Conservation (phyloP, 352 stramenopile species). For the Hyaloperonospora arabidopsidis region DNA sequence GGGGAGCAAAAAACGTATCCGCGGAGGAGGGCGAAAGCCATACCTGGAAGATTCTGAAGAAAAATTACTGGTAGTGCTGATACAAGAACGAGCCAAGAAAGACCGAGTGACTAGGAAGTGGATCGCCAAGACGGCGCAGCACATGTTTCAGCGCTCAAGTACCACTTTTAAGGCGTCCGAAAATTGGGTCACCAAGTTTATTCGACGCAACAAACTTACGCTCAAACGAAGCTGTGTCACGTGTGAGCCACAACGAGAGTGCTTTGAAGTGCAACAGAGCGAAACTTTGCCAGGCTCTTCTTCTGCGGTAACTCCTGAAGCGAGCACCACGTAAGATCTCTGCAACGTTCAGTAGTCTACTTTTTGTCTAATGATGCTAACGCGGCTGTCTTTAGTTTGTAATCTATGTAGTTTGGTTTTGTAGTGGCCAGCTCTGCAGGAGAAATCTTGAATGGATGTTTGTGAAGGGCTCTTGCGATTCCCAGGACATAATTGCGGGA, state of each 20-base stretch:
- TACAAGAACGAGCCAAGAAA: constrained; percentile 71
- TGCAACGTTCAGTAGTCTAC: neutral
- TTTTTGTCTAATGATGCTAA: too few relatives aligned
- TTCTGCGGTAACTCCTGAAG: neutral
- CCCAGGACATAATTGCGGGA: too few relatives aligned
- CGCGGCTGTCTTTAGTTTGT: too few relatives aligned
- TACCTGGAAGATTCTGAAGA: constrained; percentile 64
- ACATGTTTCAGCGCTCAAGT: constrained; percentile 76
- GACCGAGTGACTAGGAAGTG: constrained; percentile 74
- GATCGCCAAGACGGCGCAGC: constrained; percentile 77
- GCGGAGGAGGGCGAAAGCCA: constrained; percentile 58
- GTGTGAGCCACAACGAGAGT: constrained; percentile 39
- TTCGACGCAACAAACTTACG: constrained; percentile 65
- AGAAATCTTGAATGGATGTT: too few relatives aligned
- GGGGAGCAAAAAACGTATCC: constrained; percentile 64
- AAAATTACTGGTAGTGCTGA: constrained; percentile 63
- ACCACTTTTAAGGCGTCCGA: constrained; percentile 67
- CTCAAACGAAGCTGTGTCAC: constrained; percentile 74
- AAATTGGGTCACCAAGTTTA: constrained; percentile 83
- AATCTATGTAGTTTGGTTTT: too few relatives aligned
- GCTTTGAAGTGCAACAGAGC: constrained; percentile 12
- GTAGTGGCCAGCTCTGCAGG: too few relatives aligned
- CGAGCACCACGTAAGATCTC: constrained; percentile 13
- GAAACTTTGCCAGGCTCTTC: neutral
- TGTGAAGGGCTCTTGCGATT: too few relatives aligned